Percentiles rank a stretch among this genome's conserved stretches.
phyloP scores from a whole-genome alignment of 1,284 basidiomycete genomes.

The Melampsora americana region DNA sequence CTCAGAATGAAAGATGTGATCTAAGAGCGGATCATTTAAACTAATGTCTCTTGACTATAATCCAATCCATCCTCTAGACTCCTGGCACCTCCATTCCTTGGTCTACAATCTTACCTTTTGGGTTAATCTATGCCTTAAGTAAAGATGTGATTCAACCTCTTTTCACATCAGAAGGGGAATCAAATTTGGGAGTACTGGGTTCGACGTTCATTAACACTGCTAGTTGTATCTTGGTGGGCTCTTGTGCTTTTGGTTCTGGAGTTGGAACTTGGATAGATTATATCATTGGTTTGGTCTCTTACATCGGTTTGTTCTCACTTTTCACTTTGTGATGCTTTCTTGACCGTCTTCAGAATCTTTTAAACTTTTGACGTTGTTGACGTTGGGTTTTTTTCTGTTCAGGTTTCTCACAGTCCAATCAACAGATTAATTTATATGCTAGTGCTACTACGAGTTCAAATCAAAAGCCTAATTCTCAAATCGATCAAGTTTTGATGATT shows the following conservation, averaged over 20 bases:
- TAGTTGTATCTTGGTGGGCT: neutral
- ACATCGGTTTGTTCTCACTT: constrained; percentile 45
- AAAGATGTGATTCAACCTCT: neutral
- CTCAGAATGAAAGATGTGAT: neutral
- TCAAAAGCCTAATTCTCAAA: constrained; percentile 21
- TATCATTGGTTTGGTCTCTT: constrained; percentile 45
- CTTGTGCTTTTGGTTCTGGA: constrained; percentile 2
- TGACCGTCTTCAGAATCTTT: neutral
- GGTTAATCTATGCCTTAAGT: neutral
- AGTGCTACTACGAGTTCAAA: constrained; percentile 3
- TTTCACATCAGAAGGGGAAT: neutral
- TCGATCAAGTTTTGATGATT: constrained; percentile 16
- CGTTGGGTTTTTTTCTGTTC: constrained; percentile 47
- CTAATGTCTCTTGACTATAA: too few species aligned
- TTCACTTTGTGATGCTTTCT: neutral
- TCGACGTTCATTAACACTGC: neutral
- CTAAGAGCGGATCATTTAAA: too few species aligned
- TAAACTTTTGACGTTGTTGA: constrained; percentile 45
- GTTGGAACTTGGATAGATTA: constrained; percentile 41
- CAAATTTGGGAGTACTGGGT: neutral
- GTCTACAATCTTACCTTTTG: neutral
- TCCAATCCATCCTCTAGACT: too few species aligned
- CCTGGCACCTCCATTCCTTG: neutral
- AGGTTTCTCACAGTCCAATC: constrained; percentile 46
- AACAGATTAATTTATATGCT: constrained; percentile 31